A percentile compares a stretch with the other conserved stretches of the same genome.
phyloP scores from a whole-genome alignment of 1,284 basidiomycete genomes.

The Flammula alnicola region DNA sequence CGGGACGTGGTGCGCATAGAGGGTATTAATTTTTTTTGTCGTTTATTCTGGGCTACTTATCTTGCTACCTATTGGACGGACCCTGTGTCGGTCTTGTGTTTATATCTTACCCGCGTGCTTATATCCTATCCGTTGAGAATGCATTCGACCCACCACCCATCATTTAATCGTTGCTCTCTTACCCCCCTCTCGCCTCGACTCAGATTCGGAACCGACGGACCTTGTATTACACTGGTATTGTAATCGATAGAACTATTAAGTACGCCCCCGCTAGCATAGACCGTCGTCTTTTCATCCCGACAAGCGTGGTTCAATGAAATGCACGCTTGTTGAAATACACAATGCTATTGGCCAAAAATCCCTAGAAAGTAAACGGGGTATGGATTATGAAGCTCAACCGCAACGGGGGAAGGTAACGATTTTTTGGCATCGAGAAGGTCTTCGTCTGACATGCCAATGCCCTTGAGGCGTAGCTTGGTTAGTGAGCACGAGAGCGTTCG shows the following conservation, averaged over 20 bases:
- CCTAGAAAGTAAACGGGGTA: not conserved
- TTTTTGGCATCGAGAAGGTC: conserved; percentile 12
- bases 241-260: conserved; percentile 22
- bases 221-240: conserved; percentile 30
- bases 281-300: not conserved
- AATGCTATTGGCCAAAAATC: too few species aligned
- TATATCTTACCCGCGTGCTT: conserved; percentile 4
- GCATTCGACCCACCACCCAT: not conserved
- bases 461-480: conserved; percentile 13
- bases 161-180: conserved; percentile 1
- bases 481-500: conserved; percentile 25
- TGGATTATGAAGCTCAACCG: conserved; percentile 3
- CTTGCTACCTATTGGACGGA: not conserved
- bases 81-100: conserved; percentile 1
- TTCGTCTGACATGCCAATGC: conserved; percentile 10
- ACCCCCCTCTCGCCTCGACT: not conserved
- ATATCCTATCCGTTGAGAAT: not conserved
- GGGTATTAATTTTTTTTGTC: conserved; percentile 29
- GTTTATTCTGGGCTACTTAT: conserved; percentile 3
- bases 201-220: conserved; percentile 11
- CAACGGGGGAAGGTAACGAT: conserved; percentile 13
- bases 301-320: too few species aligned
- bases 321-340: too few species aligned
- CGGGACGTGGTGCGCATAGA: conserved; percentile 48
- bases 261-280: conserved; percentile 7